A percentile compares a stretch with the other conserved stretches of the same genome.
Evolutionary conservation across 768 basidiomycete genomes (phyloP).

Genomic region (Leccinum sublutescens): DNA sequence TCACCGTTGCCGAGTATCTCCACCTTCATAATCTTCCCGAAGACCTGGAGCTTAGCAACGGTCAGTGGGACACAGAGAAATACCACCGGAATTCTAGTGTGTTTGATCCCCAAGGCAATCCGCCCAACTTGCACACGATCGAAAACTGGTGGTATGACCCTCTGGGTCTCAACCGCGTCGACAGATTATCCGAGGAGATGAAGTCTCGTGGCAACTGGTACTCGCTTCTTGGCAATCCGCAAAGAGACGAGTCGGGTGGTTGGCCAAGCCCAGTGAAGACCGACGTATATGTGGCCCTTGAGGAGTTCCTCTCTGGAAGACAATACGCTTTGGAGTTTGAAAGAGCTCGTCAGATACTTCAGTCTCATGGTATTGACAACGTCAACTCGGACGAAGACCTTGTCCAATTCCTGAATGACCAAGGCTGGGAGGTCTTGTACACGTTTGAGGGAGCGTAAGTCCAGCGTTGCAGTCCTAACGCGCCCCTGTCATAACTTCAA

Average conservation of each 20-base stretch:
- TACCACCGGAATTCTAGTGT: slow-evolving; percentile 34
- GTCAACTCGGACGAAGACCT: slow-evolving; percentile 30
- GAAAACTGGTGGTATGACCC: slow-evolving; percentile 44
- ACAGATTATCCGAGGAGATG: slow-evolving; percentile 34
- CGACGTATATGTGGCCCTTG: slow-evolving; percentile 19
- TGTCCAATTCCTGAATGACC: slow-evolving; percentile 28
- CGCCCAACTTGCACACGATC: slow-evolving; percentile 34
- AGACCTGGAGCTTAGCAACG: slow-evolving; percentile 35
- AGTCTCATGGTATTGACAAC: slow-evolving; percentile 10
- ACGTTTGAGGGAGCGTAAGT: slow-evolving; percentile 42
- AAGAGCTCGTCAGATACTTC: slow-evolving; percentile 21
- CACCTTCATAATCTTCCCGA: slow-evolving; percentile 38
- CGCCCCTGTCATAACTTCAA: slow-evolving; percentile 8
- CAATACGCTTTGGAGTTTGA: slow-evolving; percentile 23
- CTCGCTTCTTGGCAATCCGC: slow-evolving; percentile 10
- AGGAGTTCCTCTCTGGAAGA: slow-evolving; percentile 18
- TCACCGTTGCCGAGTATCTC: slow-evolving; percentile 44
- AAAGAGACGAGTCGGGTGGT: slow-evolving; percentile 16
- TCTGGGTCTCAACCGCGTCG: slow-evolving; percentile 35
- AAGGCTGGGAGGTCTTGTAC: slow-evolving; percentile 37
- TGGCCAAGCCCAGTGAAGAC: slow-evolving; percentile 25
- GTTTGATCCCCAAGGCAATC: slow-evolving; percentile 19
- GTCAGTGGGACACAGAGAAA: slow-evolving; percentile 36
- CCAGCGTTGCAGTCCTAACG: background rate
- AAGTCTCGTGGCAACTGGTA: slow-evolving; percentile 34